phyloP scores from a whole-genome alignment of 2,329 filamentous ascomycete species.

The Xenosphaeropsis pyriputrescens region DNA sequence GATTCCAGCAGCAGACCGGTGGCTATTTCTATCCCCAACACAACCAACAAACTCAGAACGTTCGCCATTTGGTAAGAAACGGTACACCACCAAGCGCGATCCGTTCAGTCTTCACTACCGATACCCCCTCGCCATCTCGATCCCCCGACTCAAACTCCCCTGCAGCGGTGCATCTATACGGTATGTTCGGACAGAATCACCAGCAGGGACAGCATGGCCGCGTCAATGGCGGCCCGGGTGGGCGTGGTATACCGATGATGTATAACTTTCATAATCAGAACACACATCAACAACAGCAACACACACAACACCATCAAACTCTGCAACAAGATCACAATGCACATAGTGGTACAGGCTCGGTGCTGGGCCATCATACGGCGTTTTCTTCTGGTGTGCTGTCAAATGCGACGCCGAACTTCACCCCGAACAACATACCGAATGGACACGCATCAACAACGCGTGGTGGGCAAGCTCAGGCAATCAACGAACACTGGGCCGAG shows the following conservation, averaged over 20 bases:
- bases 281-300: constrained; percentile 34
- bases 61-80: constrained; percentile 28
- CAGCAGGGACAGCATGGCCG: constrained; percentile 63
- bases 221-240: constrained; percentile 55
- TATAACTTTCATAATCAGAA: constrained; percentile 53
- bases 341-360: constrained; percentile 36
- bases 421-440: constrained; percentile 37
- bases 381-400: constrained; percentile 49
- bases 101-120: constrained; percentile 17
- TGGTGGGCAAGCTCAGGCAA: constrained; percentile 32
- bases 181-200: constrained; percentile 59
- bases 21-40: constrained; percentile 43
- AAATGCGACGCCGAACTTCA: constrained; percentile 43
- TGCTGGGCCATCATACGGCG: constrained; percentile 43
- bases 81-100: constrained; percentile 27
- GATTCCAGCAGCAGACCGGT: constrained; percentile 43
- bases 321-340: constrained; percentile 43
- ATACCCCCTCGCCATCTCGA: constrained; percentile 41
- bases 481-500: constrained; percentile 69
- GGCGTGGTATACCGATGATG: constrained; percentile 46
- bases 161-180: constrained; percentile 15
- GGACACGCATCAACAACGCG: constrained; percentile 34
- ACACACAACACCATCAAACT: constrained; percentile 45
- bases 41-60: constrained; percentile 20
- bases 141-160: constrained; percentile 31